Percentiles rank a stretch among this genome's conserved stretches.
phyloP scores from a whole-genome alignment of 306 rosid species.

The Phaseolus lunatus region DNA sequence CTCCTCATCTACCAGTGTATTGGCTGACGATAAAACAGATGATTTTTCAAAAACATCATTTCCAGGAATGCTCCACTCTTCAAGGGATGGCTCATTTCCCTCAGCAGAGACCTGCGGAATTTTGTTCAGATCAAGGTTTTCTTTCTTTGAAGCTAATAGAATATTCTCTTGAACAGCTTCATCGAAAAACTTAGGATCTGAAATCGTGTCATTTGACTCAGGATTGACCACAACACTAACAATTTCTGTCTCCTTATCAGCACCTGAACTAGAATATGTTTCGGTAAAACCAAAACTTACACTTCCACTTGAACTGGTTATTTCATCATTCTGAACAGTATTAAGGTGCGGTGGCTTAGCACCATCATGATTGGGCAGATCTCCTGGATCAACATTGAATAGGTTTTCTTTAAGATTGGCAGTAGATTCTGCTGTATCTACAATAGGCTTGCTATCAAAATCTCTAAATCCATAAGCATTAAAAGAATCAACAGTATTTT shows the following conservation, averaged over 20 bases:
- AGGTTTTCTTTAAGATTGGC: constrained; percentile 56
- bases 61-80: constrained; percentile 50
- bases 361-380: constrained; percentile 50
- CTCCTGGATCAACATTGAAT: constrained; percentile 53
- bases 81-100: constrained; percentile 56
- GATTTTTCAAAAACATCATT: constrained; percentile 49
- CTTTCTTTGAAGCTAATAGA: constrained; percentile 51
- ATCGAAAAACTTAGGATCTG: constrained; percentile 51
- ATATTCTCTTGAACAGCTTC: constrained; percentile 50
- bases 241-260: constrained; percentile 50
- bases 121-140: constrained; percentile 52
- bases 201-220: constrained; percentile 48
- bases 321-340: constrained; percentile 61
- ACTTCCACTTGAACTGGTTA: constrained; percentile 48
- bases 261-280: constrained; percentile 45
- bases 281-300: constrained; percentile 43
- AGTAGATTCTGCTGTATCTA: constrained; percentile 57
- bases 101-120: constrained; percentile 52
- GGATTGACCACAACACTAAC: constrained; percentile 47
- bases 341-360: constrained; percentile 44
- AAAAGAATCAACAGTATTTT: constrained; percentile 56
- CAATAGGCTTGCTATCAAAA: constrained; percentile 51
- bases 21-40: constrained; percentile 43
- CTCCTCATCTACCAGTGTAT: constrained; percentile 52
- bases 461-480: constrained; percentile 58